phyloP scores from a whole-genome alignment of 345 rosid genomes.

The Salix suchowensis region DNA sequence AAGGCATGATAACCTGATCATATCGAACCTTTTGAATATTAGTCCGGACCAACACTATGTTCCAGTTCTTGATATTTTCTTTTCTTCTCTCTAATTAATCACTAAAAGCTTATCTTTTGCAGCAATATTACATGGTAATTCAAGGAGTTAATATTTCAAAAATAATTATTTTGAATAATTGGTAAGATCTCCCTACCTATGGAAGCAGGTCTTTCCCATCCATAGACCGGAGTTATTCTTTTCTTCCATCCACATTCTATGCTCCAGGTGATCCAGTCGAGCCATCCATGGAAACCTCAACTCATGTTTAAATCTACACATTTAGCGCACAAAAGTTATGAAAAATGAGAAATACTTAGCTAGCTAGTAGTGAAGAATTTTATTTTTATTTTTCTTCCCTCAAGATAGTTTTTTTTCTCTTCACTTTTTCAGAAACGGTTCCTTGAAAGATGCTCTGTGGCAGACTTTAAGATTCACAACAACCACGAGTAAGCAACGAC shows the following conservation, averaged over 20 bases:
- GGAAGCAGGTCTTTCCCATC: slow-evolving; percentile 42
- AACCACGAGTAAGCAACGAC: too few species aligned
- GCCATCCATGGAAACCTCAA: slow-evolving; percentile 51
- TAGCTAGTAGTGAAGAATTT: too few species aligned
- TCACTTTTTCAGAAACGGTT: too few species aligned
- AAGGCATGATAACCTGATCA: slow-evolving; percentile 35
- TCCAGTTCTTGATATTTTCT: not conserved
- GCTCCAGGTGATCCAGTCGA: slow-evolving; percentile 53
- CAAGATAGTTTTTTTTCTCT: too few species aligned
- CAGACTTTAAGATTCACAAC: too few species aligned
- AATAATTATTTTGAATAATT: too few species aligned
- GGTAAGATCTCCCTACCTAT: slow-evolving; percentile 31
- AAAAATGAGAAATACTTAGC: too few species aligned
- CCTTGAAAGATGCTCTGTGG: too few species aligned
- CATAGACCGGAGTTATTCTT: slow-evolving; percentile 34
- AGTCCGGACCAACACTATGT: not conserved
- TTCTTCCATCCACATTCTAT: slow-evolving; percentile 61
- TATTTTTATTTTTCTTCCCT: too few species aligned
- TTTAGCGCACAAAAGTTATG: not conserved
- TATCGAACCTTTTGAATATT: not conserved
- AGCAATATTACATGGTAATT: too few species aligned
- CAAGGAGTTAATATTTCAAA: too few species aligned
- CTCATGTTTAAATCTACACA: slow-evolving; percentile 44
- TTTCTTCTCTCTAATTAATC: not conserved
- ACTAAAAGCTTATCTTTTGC: not conserved